Base-by-base conservation (phyloP, 2,329 filamentous ascomycete species). In the Colletotrichum sp. region DNA sequence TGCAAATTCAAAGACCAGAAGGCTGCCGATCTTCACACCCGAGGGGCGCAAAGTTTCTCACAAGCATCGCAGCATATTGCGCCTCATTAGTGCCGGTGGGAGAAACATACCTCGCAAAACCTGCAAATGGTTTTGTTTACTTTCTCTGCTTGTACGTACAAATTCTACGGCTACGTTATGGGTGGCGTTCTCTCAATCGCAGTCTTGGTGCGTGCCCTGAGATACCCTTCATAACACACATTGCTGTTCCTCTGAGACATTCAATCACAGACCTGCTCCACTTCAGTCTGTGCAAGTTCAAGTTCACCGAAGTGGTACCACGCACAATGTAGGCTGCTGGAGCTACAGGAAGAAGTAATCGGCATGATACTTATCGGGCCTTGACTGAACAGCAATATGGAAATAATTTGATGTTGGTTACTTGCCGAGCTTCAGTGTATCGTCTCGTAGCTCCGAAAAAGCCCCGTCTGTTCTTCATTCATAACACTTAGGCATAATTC, bases 171-270 rank as follows among this genome's bases (percentile, higher is more conserved):
- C 10, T 13, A 52, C 3, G n/a, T 21, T 7, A 52, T 0, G 3
- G 0, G n/a, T 5, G 0, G n/a, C 3, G 6, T 52, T 21, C 12
- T 3, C 0, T 8, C n/a, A 13, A 52, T 2, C 44, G 10, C 10
- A 21, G 12, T 49, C 18, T 49, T n/a, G 9, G 39, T 49, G 44
- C 3, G n/a, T 8, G 44, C 12, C 18, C 10, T 49, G 18, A 3
- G 10, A 21, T 21, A 21, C 3, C 4, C 44, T 52, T 1, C 6
- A 13, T 21, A 21, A 52, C 44, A 49, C 9, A 49, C 10, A 21
- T n/a, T 5, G n/a, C n/a, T 21, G n/a, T 21, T 21, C 1, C 44
- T 21, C 44, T 0, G 44, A 52, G 10, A 21, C 10, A 4, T 52
- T 21, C 18, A 52, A 2, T 52, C 1, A 2, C 18, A 21, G 44